Conservation (phyloP, 2,329 filamentous ascomycete species). For the Ascochyta koolunga region DNA sequence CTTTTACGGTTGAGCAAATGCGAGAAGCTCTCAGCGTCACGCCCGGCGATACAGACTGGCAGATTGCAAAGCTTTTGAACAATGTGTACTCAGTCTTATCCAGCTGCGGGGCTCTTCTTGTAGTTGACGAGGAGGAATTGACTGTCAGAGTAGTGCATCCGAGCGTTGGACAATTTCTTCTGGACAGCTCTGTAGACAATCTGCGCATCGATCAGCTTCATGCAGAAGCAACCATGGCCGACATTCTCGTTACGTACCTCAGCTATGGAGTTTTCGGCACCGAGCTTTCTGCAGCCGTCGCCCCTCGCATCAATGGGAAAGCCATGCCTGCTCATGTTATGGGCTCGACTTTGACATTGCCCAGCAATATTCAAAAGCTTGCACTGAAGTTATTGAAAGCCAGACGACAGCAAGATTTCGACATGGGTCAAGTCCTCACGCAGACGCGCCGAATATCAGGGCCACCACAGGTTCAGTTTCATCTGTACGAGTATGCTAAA, state of each 20-base stretch:
- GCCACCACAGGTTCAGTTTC: too few relatives aligned
- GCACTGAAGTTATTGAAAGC: not conserved
- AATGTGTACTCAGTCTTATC: conserved; percentile 22
- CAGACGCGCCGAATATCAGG: too few relatives aligned
- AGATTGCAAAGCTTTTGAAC: conserved; percentile 22
- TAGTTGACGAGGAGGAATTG: conserved; percentile 31
- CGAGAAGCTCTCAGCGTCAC: conserved; percentile 49
- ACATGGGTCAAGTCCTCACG: not conserved
- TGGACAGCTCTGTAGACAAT: not conserved
- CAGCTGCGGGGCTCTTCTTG: conserved; percentile 32
- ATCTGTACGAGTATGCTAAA: too few relatives aligned
- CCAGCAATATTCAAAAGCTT: not conserved
- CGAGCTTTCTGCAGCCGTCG: conserved; percentile 14
- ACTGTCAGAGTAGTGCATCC: conserved; percentile 30
- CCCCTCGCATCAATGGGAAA: not conserved
- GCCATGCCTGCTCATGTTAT: not conserved
- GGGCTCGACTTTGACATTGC: not conserved
- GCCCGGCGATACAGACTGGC: conserved; percentile 34
- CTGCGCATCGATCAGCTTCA: conserved; percentile 1
- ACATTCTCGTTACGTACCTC: conserved; percentile 30
- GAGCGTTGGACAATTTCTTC: conserved; percentile 28
- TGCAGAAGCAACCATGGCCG: conserved; percentile 20
- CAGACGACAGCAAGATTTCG: not conserved
- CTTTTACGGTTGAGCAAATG: conserved; percentile 45
- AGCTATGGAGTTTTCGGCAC: conserved; percentile 28